Evolutionary conservation across 129 eudicot genomes (phyloP).

Genomic region (Escallonia rubra): DNA sequence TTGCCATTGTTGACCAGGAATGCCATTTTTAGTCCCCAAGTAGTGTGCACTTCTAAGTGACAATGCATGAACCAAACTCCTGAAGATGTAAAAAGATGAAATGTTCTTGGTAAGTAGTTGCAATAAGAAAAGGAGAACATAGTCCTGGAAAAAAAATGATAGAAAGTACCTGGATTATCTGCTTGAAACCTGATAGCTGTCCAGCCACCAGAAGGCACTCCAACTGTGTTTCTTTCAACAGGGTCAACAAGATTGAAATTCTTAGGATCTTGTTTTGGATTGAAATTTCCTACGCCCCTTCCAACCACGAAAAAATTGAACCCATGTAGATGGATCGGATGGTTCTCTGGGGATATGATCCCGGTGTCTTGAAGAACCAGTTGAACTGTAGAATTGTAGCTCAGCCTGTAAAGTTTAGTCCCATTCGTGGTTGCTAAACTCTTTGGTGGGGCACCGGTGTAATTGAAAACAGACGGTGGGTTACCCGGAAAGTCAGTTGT

Average conservation of each 20-base stretch:
- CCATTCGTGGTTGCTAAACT: slow-evolving; percentile 49
- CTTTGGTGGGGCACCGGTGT: slow-evolving; percentile 47
- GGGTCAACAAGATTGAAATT: slow-evolving; percentile 78
- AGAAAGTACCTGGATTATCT: slow-evolving; percentile 70
- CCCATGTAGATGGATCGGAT: slow-evolving; percentile 81
- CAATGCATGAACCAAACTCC: slow-evolving; percentile 97
- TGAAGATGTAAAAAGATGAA: not conserved
- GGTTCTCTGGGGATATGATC: slow-evolving; percentile 59
- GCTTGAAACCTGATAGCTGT: slow-evolving; percentile 71
- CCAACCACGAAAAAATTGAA: slow-evolving; percentile 76
- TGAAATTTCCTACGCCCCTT: slow-evolving; percentile 65
- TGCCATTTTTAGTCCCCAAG: slow-evolving; percentile 89
- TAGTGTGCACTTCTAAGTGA: slow-evolving; percentile 77
- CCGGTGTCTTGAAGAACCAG: slow-evolving; percentile 75
- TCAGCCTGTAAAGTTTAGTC: slow-evolving; percentile 55
- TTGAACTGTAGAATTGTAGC: slow-evolving; percentile 63
- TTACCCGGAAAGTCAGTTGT: slow-evolving; percentile 75
- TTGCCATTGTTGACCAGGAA: slow-evolving; percentile 78
- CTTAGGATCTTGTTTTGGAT: slow-evolving; percentile 50
- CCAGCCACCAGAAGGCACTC: slow-evolving; percentile 94
- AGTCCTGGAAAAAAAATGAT: not conserved
- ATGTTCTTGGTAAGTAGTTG: not conserved
- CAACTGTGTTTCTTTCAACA: slow-evolving; percentile 76
- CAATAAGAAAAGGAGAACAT: not conserved
- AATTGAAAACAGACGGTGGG: slow-evolving; percentile 52